Evolutionary conservation across 1,139 yeast genomes (phyloP).

Genomic region (Petasospora rhodanensis): DNA sequence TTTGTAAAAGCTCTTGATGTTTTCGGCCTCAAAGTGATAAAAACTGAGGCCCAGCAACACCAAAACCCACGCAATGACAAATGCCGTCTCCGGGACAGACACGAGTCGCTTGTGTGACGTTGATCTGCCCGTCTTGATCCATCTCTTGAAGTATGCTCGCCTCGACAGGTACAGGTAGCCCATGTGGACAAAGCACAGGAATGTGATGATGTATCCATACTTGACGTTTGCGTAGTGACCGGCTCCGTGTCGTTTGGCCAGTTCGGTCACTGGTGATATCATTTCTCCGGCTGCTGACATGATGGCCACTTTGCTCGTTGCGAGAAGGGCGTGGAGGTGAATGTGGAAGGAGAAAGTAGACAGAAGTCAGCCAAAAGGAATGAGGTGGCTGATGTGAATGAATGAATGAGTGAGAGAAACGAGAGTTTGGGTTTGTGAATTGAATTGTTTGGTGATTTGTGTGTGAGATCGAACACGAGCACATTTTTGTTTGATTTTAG

Average conservation of each 20-base stretch:
- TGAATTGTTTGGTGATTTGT: too few species aligned
- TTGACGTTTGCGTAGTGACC: slow-evolving; percentile 40
- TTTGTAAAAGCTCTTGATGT: slow-evolving; percentile 18
- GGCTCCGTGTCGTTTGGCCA: slow-evolving; percentile 28
- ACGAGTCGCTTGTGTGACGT: slow-evolving; percentile 20
- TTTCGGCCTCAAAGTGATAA: slow-evolving; percentile 27
- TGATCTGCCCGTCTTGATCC: slow-evolving; percentile 30
- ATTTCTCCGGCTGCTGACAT: too few species aligned
- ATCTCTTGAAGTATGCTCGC: slow-evolving; percentile 19
- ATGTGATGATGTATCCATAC: slow-evolving; percentile 45
- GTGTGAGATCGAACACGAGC: too few species aligned
- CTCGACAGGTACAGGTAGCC: slow-evolving; percentile 20
- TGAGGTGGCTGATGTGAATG: too few species aligned
- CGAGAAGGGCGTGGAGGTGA: too few species aligned
- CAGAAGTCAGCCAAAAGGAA: too few species aligned
- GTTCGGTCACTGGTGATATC: slow-evolving; percentile 6
- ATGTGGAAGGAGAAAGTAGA: too few species aligned
- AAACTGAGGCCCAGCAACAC: slow-evolving; percentile 26
- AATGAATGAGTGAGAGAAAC: too few species aligned
- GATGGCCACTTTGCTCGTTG: too few species aligned
- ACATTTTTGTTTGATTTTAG: too few species aligned
- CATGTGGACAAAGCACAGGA: slow-evolving; percentile 33
- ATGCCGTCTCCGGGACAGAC: slow-evolving; percentile 30
- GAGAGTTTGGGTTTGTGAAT: too few species aligned
- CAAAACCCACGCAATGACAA: slow-evolving; percentile 33